phyloP scores from a whole-genome alignment of 31 red algal genomes.

The Bonnemaisonia californica region DNA sequence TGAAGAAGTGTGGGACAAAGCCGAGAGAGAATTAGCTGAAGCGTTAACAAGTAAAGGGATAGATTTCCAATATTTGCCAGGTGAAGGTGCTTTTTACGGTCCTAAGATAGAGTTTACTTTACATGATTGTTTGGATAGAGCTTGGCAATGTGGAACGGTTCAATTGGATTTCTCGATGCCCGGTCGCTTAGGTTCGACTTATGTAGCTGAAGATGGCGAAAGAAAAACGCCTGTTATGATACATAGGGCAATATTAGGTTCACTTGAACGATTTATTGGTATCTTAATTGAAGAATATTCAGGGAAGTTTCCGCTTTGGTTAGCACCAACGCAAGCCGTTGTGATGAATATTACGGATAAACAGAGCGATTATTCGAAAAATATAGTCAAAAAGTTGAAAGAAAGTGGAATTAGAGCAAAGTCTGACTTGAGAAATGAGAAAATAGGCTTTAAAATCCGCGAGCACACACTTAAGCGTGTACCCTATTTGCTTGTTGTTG shows the following conservation, averaged over 20 bases:
- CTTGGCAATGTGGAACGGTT: slow-evolving; percentile 89
- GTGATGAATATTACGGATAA: slow-evolving; percentile 67
- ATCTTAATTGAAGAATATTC: slow-evolving; percentile 82
- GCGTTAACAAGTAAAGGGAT: slow-evolving; percentile 63
- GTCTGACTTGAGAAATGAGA: slow-evolving; percentile 66
- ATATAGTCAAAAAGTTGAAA: slow-evolving; percentile 28
- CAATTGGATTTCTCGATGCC: slow-evolving; percentile 92
- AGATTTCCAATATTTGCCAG: slow-evolving; percentile 58
- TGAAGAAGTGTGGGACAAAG: slow-evolving; percentile 78
- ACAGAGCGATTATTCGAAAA: slow-evolving; percentile 31
- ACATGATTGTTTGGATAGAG: slow-evolving; percentile 71
- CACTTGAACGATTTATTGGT: slow-evolving; percentile 89
- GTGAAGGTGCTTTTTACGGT: slow-evolving; percentile 92
- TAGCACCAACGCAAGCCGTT: slow-evolving; percentile 70
- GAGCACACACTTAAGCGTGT: slow-evolving; percentile 56
- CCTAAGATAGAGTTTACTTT: slow-evolving; percentile 89
- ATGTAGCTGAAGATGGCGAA: slow-evolving; percentile 45
- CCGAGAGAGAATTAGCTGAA: slow-evolving; percentile 38
- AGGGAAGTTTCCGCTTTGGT: slow-evolving; percentile 87
- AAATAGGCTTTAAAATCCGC: slow-evolving; percentile 71
- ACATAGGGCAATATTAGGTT: slow-evolving; percentile 84
- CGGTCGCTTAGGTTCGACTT: slow-evolving; percentile 72
- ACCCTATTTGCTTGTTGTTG: slow-evolving; percentile 68
- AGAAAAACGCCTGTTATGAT: slow-evolving; percentile 74
- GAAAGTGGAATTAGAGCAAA: slow-evolving; percentile 54